phyloP scores from a whole-genome alignment of 2,329 filamentous ascomycete species.

The Thelonectria blattea region DNA sequence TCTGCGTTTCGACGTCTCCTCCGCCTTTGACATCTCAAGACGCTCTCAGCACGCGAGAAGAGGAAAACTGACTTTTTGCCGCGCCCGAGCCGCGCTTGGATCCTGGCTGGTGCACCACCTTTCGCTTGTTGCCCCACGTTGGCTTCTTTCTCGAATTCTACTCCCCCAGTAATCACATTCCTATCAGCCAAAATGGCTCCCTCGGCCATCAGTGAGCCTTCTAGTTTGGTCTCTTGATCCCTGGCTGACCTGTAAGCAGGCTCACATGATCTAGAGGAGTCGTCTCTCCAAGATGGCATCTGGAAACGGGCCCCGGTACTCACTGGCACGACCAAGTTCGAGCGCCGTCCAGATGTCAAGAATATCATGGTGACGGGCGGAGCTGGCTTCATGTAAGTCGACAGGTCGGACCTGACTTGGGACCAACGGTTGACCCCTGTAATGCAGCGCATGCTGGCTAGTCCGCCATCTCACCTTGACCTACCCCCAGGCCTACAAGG shows the following conservation, averaged over 20 bases:
- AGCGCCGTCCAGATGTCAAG: constrained; percentile 70
- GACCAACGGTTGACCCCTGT: constrained; percentile 24
- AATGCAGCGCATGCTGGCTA: constrained; percentile 77
- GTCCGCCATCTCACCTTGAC: constrained; percentile 78
- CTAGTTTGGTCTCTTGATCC: neutral
- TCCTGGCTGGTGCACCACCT: too few species aligned
- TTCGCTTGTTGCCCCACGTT: constrained; percentile 1
- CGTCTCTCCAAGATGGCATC: constrained; percentile 65
- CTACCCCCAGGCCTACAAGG: constrained; percentile 76
- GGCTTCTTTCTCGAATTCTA: neutral
- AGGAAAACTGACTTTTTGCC: too few species aligned
- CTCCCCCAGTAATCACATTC: neutral
- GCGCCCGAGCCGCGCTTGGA: too few species aligned
- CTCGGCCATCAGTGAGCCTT: constrained; percentile 3
- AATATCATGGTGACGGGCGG: constrained; percentile 87
- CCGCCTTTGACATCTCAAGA: neutral
- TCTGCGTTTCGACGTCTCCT: neutral
- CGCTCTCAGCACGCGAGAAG: neutral
- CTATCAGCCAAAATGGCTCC: constrained; percentile 13
- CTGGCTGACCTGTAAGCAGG: constrained; percentile 20
- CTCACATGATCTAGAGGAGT: constrained; percentile 28
- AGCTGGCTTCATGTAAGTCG: constrained; percentile 80
- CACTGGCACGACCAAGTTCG: constrained; percentile 72
- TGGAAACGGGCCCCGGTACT: constrained; percentile 77
- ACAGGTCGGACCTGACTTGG: neutral